Conservation (phyloP, 768 basidiomycete species). For the Tricholoma furcatifolium region DNA sequence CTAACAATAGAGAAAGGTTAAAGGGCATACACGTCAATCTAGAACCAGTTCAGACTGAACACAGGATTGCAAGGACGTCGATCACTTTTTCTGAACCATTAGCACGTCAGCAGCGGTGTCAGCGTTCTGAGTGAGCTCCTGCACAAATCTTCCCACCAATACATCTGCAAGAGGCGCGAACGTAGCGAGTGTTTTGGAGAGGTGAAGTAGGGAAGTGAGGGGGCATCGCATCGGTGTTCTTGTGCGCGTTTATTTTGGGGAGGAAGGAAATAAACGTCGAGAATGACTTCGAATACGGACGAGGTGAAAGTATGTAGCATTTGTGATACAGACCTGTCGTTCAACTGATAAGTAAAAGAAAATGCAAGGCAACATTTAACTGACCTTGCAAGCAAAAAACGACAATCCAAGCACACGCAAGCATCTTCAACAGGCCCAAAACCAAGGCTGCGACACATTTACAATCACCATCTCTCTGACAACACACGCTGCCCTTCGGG, state of each 20-base stretch:
- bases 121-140: neutral
- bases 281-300: constrained; percentile 56
- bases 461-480: constrained; percentile 93
- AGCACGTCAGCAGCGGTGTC: too few relatives aligned
- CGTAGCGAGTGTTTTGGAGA: constrained; percentile 67
- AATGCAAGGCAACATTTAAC: constrained; percentile 13
- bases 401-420: constrained; percentile 69
- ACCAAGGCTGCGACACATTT: constrained; percentile 60
- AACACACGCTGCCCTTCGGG: constrained; percentile 70
- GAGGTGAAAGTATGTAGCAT: constrained; percentile 76
- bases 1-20: neutral
- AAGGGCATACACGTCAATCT: constrained; percentile 54
- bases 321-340: constrained; percentile 80
- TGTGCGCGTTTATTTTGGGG: constrained; percentile 28
- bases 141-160: constrained; percentile 41
- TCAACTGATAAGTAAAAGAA: too few relatives aligned
- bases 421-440: constrained; percentile 56
- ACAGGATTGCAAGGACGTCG: constrained; percentile 54
- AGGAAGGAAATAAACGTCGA: constrained; percentile 54
- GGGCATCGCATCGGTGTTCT: constrained; percentile 65
- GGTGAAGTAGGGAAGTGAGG: constrained; percentile 80
- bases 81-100: constrained; percentile 52
- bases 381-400: constrained; percentile 80
- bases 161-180: constrained; percentile 58
- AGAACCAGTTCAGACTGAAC: constrained; percentile 70